Conservation (phyloP, 2,329 filamentous ascomycete species). For the Ustulina deusta region DNA sequence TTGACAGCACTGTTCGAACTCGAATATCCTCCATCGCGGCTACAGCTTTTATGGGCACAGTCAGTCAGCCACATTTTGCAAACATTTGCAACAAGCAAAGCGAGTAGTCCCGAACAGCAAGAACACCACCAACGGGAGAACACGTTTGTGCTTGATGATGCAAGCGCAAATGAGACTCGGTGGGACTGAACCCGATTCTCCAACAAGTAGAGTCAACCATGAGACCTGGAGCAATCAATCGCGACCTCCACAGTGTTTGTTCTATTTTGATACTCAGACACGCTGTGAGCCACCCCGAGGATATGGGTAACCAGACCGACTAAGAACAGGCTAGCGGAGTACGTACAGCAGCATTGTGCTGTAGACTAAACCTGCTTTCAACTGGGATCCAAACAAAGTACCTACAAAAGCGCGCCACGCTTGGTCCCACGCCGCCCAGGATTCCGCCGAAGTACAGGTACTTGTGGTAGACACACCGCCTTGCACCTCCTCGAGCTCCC, state of each 20-base stretch:
- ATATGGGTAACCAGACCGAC: slow-evolving; percentile 34
- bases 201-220: slow-evolving; percentile 18
- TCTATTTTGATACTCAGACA: slow-evolving; percentile 18
- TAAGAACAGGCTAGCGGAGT: slow-evolving; percentile 22
- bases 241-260: slow-evolving; percentile 28
- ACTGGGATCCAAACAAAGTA: slow-evolving; percentile 34
- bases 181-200: slow-evolving; percentile 25
- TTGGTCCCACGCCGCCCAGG: slow-evolving; percentile 36
- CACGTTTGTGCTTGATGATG: slow-evolving; percentile 29
- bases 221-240: slow-evolving; percentile 27
- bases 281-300: slow-evolving; percentile 28
- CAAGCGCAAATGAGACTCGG: slow-evolving; percentile 38
- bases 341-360: slow-evolving; percentile 35
- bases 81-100: slow-evolving; percentile 5
- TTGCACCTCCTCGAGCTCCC: slow-evolving; percentile 45
- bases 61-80: slow-evolving; percentile 3
- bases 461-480: slow-evolving; percentile 51
- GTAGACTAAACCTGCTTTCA: slow-evolving; percentile 39
- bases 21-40: not conserved
- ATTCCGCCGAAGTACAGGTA: slow-evolving; percentile 43
- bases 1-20: not conserved
- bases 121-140: slow-evolving; percentile 18
- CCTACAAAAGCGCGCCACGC: slow-evolving; percentile 19
- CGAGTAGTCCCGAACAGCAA: slow-evolving; percentile 1
- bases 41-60: not conserved